Conservation (phyloP, 495 filamentous ascomycete species). For the Venustampulla echinocandica region DNA sequence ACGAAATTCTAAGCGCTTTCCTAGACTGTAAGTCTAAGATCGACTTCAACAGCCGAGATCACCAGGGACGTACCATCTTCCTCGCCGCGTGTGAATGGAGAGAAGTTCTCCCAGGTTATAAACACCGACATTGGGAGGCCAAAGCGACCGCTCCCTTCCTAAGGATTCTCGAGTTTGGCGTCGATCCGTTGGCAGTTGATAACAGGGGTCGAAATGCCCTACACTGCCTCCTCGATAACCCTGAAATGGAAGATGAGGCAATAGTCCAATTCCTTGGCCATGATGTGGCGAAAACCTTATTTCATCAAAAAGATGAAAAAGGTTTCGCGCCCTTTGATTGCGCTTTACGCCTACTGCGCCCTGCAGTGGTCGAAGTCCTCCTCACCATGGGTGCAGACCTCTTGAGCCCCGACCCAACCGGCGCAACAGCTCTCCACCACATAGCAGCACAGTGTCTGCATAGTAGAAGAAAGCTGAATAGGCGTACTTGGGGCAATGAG, state of each 20-base stretch:
- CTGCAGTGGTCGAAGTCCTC: constrained; percentile 8
- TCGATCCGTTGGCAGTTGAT: constrained; percentile 18
- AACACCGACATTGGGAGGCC: background rate
- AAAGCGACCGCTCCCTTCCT: constrained; percentile 6
- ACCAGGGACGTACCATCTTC: constrained; percentile 18
- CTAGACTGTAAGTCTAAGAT: constrained; percentile 15
- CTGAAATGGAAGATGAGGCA: constrained; percentile 15
- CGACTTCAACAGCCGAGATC: constrained; percentile 22
- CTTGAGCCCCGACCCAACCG: constrained; percentile 10
- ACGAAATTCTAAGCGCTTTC: constrained; percentile 5
- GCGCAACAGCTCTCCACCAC: constrained; percentile 25
- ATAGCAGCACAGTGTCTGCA: constrained; percentile 11
- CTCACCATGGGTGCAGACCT: constrained; percentile 20
- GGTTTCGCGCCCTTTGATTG: constrained; percentile 23
- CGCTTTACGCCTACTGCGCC: constrained; percentile 19
- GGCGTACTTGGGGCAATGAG: background rate
- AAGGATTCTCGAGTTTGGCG: constrained; percentile 17
- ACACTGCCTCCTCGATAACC: constrained; percentile 24
- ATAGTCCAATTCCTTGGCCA: constrained; percentile 14
- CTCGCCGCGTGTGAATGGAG: constrained; percentile 15
- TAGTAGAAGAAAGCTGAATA: background rate
- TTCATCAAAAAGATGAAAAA: constrained; percentile 13
- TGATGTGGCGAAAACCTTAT: constrained; percentile 1
- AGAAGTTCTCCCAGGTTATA: constrained; percentile 7
- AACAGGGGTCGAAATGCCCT: constrained; percentile 22